Evolutionary conservation across 1,139 yeast genomes (phyloP), one percentile per base, ranked within the genome.

Genomic region (Lodderomyces theae): DNA sequence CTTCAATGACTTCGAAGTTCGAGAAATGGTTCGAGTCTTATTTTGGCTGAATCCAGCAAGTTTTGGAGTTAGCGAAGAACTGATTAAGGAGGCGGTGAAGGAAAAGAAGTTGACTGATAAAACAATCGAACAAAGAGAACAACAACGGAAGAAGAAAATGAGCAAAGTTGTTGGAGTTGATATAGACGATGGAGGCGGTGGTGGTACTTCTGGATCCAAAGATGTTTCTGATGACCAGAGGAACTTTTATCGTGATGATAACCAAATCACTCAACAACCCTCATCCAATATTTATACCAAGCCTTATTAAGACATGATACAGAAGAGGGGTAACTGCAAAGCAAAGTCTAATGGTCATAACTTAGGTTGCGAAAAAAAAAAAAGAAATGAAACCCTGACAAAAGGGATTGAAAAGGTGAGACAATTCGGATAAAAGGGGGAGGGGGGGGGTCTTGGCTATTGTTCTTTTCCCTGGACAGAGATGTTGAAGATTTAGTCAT

Each of bases 1-100:
- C 40, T 77, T 78, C 51, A 65, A 78, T 11, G 73, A 76, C 23
- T 67, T 59, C 25, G 84, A 80, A 48, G 74, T 86, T 49, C 75
- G 84, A 39, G 78, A 73, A 34, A 60, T 80, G 35, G 62, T 82
- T 15, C 64, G 79, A 37, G 64, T 66, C 40, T 53, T 83, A 51
- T 82, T 84, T 52, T 69, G 77, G 61, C 55, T 60, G 12, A 74
- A 79, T 51, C 89, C 92, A 0, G 70, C 60, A 2, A 59, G 64
- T 19, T 83, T 84, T 58, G 83, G 82, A 2, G 74, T 83, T 13
- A 65, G 64, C 45, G 79, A 73, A 38, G 74, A 64, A 21, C 61
- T 70, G 5, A 52, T 69, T 15, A 57, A 54, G 33, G 76, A 70
- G 47, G 62, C 71, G 42, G 40, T 57, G 30, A 68, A 66, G 51